Evolutionary conservation across 257 asterid species (phyloP).

Genomic region (Buddleja alternifolia): DNA sequence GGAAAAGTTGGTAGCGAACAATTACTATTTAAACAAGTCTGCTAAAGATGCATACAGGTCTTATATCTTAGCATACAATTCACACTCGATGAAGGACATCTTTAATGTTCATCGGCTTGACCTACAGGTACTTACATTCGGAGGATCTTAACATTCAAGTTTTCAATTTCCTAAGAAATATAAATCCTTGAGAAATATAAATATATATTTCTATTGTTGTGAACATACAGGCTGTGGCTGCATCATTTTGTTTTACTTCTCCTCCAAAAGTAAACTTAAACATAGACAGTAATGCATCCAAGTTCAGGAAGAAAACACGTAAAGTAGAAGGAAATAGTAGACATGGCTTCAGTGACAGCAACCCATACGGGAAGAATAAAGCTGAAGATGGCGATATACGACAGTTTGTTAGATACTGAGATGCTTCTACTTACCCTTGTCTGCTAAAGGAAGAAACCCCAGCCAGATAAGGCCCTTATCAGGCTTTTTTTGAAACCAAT

Average conservation of each 20-base stretch:
- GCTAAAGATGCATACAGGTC: conserved; percentile 96
- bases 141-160: too few relatives aligned
- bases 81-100: conserved; percentile 93
- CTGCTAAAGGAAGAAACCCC: too few relatives aligned
- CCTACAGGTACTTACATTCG: conserved; percentile 75
- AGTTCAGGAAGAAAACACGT: conserved; percentile 63
- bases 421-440: too few relatives aligned
- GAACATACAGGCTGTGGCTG: conserved; percentile 98
- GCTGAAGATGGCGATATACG: conserved; percentile 42
- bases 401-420: conserved; percentile 73
- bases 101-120: conserved; percentile 87
- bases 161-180: too few relatives aligned
- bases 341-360: conserved; percentile 65
- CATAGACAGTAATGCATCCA: conserved; percentile 83
- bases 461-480: too few relatives aligned
- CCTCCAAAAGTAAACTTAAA: conserved; percentile 81
- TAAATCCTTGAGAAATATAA: too few relatives aligned
- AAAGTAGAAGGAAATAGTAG: conserved; percentile 51
- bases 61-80: conserved; percentile 81
- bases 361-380: conserved; percentile 78
- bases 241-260: conserved; percentile 78
- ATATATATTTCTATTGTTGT: too few relatives aligned
- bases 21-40: conserved; percentile 75
- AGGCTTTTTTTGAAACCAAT: too few relatives aligned
- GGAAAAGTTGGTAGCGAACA: conserved; percentile 73